A percentile compares a stretch with the other conserved stretches of the same genome.
Evolutionary conservation across 805 yeast genomes (phyloP).

Genomic region (Priceomyces carsonii): DNA sequence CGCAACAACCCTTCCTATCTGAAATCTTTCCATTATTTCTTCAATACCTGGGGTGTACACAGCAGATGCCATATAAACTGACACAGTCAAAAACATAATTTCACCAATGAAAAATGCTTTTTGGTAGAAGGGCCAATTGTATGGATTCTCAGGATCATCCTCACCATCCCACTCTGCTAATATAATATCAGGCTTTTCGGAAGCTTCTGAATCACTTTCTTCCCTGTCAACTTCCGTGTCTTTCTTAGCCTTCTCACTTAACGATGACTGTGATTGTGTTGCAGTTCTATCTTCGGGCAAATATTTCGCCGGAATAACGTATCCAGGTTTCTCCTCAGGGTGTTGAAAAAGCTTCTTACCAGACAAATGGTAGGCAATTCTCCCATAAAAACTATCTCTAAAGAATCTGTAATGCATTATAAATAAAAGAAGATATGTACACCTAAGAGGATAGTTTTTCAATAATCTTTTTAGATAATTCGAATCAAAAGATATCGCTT

Average conservation of each 20-base stretch:
- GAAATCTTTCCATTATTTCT: constrained; percentile 45
- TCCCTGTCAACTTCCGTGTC: constrained; percentile 1
- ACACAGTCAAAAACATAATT: constrained; percentile 46
- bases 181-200: constrained; percentile 7
- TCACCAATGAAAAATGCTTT: constrained; percentile 39
- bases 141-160: constrained; percentile 57
- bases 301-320: constrained; percentile 33
- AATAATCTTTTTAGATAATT: too few species aligned
- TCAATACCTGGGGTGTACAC: constrained; percentile 53
- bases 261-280: neutral
- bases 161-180: constrained; percentile 36
- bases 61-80: constrained; percentile 59
- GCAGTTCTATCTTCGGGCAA: constrained; percentile 9
- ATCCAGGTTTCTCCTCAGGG: constrained; percentile 29
- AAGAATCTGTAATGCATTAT: constrained; percentile 16
- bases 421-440: too few species aligned
- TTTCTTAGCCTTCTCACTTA: neutral
- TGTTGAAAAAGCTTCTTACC: constrained; percentile 21
- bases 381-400: constrained; percentile 34
- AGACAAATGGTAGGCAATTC: constrained; percentile 27
- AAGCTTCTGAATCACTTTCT: neutral
- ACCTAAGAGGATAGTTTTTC: too few species aligned
- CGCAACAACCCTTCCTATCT: constrained; percentile 45
- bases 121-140: constrained; percentile 50
- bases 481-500: too few species aligned